These are phyloP conservation scores for Termitomyces sp. DNA, from an alignment of 768 basidiomycete species.

Conservation along the genomic window DNA sequence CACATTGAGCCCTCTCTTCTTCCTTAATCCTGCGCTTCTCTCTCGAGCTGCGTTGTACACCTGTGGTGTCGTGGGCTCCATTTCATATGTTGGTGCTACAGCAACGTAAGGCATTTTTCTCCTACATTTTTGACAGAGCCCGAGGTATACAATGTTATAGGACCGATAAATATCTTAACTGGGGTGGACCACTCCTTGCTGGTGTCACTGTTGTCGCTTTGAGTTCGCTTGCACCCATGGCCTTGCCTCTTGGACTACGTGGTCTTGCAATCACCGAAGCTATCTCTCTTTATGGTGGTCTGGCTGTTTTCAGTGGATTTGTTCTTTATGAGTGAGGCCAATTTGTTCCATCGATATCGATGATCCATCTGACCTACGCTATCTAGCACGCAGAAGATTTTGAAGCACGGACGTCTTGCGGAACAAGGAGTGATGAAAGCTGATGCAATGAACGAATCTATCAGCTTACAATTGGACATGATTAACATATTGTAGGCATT, in stretches of 20 bases:
- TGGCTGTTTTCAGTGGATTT: slow-evolving; percentile 84
- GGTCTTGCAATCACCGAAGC: slow-evolving; percentile 71
- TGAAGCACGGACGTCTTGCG: slow-evolving; percentile 69
- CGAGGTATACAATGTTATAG: slow-evolving; percentile 18
- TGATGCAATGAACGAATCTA: slow-evolving; percentile 76
- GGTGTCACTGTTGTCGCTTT: slow-evolving; percentile 87
- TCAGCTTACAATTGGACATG: slow-evolving; percentile 79
- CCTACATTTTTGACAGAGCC: neutral
- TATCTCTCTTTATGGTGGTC: slow-evolving; percentile 80
- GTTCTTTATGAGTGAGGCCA: slow-evolving; percentile 75
- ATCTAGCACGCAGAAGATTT: slow-evolving; percentile 75
- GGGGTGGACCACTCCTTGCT: slow-evolving; percentile 84
- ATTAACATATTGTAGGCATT: slow-evolving; percentile 56
- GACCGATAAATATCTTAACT: slow-evolving; percentile 79
- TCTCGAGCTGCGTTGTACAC: slow-evolving; percentile 88
- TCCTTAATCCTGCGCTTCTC: slow-evolving; percentile 79
- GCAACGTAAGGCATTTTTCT: slow-evolving; percentile 48
- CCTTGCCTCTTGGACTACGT: slow-evolving; percentile 78
- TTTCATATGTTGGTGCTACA: slow-evolving; percentile 86
- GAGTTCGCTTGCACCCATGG: slow-evolving; percentile 83
- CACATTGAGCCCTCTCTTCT: slow-evolving; percentile 84
- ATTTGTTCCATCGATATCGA: neutral
- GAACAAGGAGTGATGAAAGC: slow-evolving; percentile 59
- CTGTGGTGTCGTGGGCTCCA: slow-evolving; percentile 76
- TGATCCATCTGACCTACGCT: slow-evolving; percentile 1